Conservation (phyloP, 768 basidiomycete genomes). For the Epithele typhae region DNA sequence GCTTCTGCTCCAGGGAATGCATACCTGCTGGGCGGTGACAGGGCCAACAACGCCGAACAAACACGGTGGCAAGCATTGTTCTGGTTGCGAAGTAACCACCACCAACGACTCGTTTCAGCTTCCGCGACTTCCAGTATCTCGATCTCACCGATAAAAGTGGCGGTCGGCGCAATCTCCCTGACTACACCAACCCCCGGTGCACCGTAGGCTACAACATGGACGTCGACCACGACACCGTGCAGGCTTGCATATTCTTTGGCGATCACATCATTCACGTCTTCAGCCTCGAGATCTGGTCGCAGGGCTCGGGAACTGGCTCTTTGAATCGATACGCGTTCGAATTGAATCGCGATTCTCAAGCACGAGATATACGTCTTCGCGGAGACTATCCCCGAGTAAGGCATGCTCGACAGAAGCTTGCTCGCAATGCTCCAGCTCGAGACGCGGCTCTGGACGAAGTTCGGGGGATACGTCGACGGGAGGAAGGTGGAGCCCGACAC, state of each 20-base stretch:
- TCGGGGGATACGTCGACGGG: conserved; percentile 19
- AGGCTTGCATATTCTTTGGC: conserved; percentile 36
- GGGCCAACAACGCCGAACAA: too few relatives aligned
- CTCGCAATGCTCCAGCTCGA: conserved; percentile 35
- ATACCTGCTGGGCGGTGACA: too few relatives aligned
- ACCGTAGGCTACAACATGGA: conserved; percentile 8
- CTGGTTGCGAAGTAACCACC: too few relatives aligned
- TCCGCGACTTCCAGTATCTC: conserved; percentile 18
- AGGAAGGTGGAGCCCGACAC: too few relatives aligned
- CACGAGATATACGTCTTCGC: conserved; percentile 37
- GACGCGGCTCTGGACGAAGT: conserved; percentile 29
- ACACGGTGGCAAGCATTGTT: too few relatives aligned
- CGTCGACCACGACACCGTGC: background rate
- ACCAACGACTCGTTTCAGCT: conserved; percentile 22
- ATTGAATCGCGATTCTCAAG: conserved; percentile 19
- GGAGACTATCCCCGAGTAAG: conserved; percentile 16
- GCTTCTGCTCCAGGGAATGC: too few relatives aligned
- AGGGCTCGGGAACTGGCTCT: conserved; percentile 33
- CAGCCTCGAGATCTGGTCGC: conserved; percentile 29
- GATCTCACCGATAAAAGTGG: conserved; percentile 13
- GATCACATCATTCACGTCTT: conserved; percentile 27
- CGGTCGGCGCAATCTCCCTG: conserved; percentile 17
- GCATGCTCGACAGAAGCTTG: conserved; percentile 28
- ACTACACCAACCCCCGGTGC: conserved; percentile 4
- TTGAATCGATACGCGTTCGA: conserved; percentile 25